Evolutionary conservation across 2,329 filamentous ascomycete genomes (phyloP).

Genomic region (Fusarium sp.): DNA sequence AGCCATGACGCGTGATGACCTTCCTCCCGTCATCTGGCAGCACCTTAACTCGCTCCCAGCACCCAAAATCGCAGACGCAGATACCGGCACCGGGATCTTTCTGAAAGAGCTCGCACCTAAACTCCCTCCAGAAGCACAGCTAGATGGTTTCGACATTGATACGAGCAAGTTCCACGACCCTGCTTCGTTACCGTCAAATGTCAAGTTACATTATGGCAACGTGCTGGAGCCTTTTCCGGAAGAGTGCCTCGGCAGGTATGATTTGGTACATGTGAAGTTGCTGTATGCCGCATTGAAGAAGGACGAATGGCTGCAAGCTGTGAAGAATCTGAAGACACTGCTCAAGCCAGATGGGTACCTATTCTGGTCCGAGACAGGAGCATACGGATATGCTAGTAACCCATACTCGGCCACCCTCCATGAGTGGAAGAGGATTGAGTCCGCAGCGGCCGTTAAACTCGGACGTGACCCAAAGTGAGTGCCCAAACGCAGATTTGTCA

Average conservation of each 20-base stretch:
- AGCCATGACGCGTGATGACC: fast-evolving
- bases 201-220: neutral
- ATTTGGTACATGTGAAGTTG: neutral
- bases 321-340: neutral
- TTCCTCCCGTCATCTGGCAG: neutral
- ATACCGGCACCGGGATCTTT: neutral
- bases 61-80: neutral
- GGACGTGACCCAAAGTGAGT: neutral
- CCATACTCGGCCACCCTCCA: neutral
- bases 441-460: neutral
- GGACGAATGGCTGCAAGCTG: neutral
- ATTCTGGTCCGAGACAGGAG: neutral
- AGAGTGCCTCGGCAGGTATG: fast-evolving
- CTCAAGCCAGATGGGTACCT: neutral
- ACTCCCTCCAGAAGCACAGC: fast-evolving
- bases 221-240: neutral
- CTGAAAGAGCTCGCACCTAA: neutral
- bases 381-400: neutral
- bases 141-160: neutral
- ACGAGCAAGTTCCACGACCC: fast-evolving
- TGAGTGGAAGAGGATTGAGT: neutral
- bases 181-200: neutral
- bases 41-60: fast-evolving
- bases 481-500: neutral
- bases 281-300: neutral